Conservation (phyloP, 371 early-diverging fungal species). For the Mortierella sp. region DNA sequence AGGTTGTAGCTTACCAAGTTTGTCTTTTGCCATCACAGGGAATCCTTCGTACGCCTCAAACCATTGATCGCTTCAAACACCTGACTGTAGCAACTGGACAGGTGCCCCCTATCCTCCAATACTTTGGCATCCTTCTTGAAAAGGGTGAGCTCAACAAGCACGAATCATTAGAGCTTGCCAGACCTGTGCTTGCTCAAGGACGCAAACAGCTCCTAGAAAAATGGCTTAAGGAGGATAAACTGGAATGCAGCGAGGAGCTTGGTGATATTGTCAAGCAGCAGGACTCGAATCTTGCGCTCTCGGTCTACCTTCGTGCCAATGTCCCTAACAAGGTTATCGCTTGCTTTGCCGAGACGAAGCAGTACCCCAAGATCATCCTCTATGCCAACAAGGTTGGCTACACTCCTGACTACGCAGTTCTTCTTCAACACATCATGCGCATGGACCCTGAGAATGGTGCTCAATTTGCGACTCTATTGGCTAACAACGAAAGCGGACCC, state of each 20-base stretch:
- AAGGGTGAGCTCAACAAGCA: slow-evolving; percentile 93
- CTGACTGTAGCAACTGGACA: slow-evolving; percentile 85
- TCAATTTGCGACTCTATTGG: slow-evolving; percentile 91
- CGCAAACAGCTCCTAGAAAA: slow-evolving; percentile 96
- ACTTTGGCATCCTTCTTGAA: slow-evolving; percentile 97
- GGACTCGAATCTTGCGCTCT: slow-evolving; percentile 92
- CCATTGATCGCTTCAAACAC: slow-evolving; percentile 95
- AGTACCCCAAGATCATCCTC: slow-evolving; percentile 94
- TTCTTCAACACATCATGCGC: slow-evolving; percentile 92
- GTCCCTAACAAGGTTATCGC: slow-evolving; percentile 92
- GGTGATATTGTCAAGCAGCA: slow-evolving; percentile 97
- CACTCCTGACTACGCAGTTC: slow-evolving; percentile 90
- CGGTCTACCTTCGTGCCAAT: slow-evolving; percentile 95
- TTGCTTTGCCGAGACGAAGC: slow-evolving; percentile 97
- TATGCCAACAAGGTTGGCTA: slow-evolving; percentile 96
- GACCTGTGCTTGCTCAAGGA: slow-evolving; percentile 92
- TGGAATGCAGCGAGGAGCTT: slow-evolving; percentile 97
- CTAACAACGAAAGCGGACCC: slow-evolving; percentile 87
- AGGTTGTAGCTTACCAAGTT: not conserved
- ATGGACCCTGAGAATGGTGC: slow-evolving; percentile 93
- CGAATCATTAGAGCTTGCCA: slow-evolving; percentile 95
- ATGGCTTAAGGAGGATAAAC: slow-evolving; percentile 98
- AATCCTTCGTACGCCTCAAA: slow-evolving; percentile 94
- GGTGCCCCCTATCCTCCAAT: slow-evolving; percentile 94
- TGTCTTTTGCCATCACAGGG: slow-evolving; percentile 59